Base-by-base conservation (phyloP, 176 grass and related monocot species). In the Eleusine coracana region DNA sequence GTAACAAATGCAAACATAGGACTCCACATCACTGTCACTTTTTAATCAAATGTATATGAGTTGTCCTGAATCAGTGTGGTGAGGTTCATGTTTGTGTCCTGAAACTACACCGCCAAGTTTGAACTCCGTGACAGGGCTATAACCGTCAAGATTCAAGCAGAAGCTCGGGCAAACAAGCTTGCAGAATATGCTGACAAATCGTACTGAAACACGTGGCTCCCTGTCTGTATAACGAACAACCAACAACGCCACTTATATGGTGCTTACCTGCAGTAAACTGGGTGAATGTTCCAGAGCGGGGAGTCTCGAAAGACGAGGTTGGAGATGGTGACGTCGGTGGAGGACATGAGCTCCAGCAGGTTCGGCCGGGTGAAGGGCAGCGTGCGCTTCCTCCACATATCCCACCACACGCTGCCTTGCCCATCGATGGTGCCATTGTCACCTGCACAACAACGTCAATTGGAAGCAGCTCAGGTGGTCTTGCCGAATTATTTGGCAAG, bases 261-360 rank as follows among this genome's bases (percentile, higher is more conserved):
- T 34, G 1, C 2, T 34, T 34, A 87, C 94, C 86, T 89, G 84
- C 88, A 93, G 80, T 93, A 97, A 82, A 93, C 94, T 37, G 91
- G 91, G 74, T 97, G 94, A 58, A 97, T 91, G 79, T 89, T 97
- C 94, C 94, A 97, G 51, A 97, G 93, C 7, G 91, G 91, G 28
- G 94, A 97, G 41, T 93, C 84, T 63, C 81, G 71, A 78, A 97
- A 89, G 63, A 97, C 84, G n/a, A 93, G n/a, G 71, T 89, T 85
- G 69, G 86, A 91, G 78, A 97, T 77, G 55, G 89, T 65, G 23
- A 93, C 80, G 72, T 93, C 91, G 16, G 86, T 87, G 28, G 88
- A 93, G 78, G 91, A 86, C 86, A 93, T 89, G 34, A 97, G 84
- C 89, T 97, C 91, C 80, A 91, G 31, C 1, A 97, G 84, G 81